Base-by-base conservation (phyloP, 768 basidiomycete species). In the Lactarius akahatsu region DNA sequence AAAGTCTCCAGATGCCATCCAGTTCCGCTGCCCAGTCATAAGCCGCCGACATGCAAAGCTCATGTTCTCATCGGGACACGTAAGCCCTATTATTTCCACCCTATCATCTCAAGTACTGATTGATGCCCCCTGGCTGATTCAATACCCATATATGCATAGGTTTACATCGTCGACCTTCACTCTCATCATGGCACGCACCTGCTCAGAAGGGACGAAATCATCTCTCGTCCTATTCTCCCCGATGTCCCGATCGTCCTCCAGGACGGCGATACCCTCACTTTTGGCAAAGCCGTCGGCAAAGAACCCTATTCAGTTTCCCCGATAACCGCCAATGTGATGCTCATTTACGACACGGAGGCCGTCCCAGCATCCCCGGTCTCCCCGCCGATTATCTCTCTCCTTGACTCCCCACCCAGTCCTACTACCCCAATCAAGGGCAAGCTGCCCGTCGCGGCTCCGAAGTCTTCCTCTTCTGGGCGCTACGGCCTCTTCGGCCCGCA, bases 121-220 rank as follows among this genome's bases (percentile, higher is more conserved):
- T 7, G 23, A 40, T 1, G 30, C 30, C 36, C 10, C 4, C 63
- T 68, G 52, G 68, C 69, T 26, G 50, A 52, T 52, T 16, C 47
- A 56, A 62, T 30, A 28, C 55, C n/a, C 34, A 36, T 38, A 40
- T 57, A n/a, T 64, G 30, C 61, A 20, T 74, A 91, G 91, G 86
- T 83, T 13, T 89, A 86, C 72, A 75, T 92, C 73, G 83, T 85
- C 68, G 91, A 92, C 78, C 78, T 87, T 20, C 77, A 81, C 62
- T 91, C 90, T 1, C 90, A 91, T 70, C 91, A 93, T 73, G 91
- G 91, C 2, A 92, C 90, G 0, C 84, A 89, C 69, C 73, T 92
- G 61, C 79, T 82, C 67, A 84, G 83, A 69, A 75, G 78, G 43
- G 82, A 80, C 38, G 87, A 89, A 58, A 67, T 76, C 1, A 70